A percentile compares a stretch with the other conserved stretches of the same genome.
phyloP scores from a whole-genome alignment of 2,329 filamentous ascomycete species.

The Aspergillus calidoustus region DNA sequence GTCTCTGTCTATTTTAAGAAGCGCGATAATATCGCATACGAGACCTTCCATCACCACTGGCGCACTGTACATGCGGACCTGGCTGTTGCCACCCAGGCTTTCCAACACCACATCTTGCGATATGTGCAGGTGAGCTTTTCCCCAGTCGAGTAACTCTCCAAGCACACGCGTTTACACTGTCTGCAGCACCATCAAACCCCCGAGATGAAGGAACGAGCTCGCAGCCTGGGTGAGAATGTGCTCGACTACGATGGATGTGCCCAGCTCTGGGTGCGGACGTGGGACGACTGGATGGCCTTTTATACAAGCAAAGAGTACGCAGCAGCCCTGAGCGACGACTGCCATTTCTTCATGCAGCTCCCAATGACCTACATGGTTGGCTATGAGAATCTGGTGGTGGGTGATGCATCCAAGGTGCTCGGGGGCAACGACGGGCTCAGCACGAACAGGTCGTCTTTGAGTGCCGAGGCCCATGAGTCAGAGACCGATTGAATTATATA shows the following conservation, averaged over 20 bases:
- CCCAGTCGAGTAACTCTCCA: too few relatives aligned
- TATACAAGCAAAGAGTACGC: neutral
- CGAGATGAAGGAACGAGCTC: slow-evolving; percentile 1
- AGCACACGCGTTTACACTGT: neutral
- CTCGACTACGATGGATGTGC: slow-evolving; percentile 1
- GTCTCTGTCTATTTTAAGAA: slow-evolving; percentile 8
- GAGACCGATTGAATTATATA: too few relatives aligned
- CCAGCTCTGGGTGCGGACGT: slow-evolving; percentile 3
- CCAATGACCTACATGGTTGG: slow-evolving; percentile 5
- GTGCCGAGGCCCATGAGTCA: neutral
- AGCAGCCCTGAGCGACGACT: neutral
- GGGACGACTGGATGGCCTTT: slow-evolving; percentile 5
- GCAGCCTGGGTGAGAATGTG: neutral
- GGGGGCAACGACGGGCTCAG: slow-evolving; percentile 1
- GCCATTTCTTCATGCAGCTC: neutral
- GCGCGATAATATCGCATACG: neutral
- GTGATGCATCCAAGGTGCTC: slow-evolving; percentile 1
- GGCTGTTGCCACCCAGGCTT: neutral
- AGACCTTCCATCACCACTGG: slow-evolving; percentile 3
- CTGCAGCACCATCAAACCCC: slow-evolving; percentile 1
- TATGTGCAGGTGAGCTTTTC: slow-evolving; percentile 1
- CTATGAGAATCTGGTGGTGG: slow-evolving; percentile 1
- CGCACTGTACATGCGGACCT: slow-evolving; percentile 3
- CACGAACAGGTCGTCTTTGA: neutral
- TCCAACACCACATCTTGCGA: neutral